Conservation (phyloP, 208 protist genomes). For the Crithidia brevicula region DNA sequence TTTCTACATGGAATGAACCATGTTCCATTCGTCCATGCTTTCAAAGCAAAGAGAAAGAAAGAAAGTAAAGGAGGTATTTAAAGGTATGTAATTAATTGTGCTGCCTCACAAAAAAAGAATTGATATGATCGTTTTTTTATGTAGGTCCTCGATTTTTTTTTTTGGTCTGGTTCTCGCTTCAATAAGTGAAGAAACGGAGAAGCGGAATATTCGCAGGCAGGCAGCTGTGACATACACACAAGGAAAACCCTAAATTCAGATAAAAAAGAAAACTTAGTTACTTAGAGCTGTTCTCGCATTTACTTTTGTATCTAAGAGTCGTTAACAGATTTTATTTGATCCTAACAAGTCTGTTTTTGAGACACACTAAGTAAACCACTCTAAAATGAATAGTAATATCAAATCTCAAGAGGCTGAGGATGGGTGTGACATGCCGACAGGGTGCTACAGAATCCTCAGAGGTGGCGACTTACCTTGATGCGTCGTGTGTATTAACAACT, state of each 20-base stretch:
- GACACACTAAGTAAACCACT: not conserved
- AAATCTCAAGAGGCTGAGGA: not conserved
- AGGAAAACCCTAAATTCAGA: not conserved
- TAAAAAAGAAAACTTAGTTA: slow-evolving; percentile 14
- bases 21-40: not conserved
- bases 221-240: not conserved
- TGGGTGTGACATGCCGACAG: too few species aligned
- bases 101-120: too few species aligned
- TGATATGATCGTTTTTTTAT: too few species aligned
- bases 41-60: slow-evolving; percentile 9
- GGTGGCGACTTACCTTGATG: too few species aligned
- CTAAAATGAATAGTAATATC: not conserved
- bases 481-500: too few species aligned
- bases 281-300: slow-evolving; percentile 20
- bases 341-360: not conserved
- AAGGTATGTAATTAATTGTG: too few species aligned
- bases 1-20: not conserved
- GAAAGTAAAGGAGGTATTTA: too few species aligned
- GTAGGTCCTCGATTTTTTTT: too few species aligned
- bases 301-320: not conserved
- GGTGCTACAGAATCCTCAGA: too few species aligned
- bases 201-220: not conserved
- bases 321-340: not conserved
- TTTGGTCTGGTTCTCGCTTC: too few species aligned
- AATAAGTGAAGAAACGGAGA: too few species aligned